Evolutionary conservation across 805 yeast species (phyloP).

Genomic region (Lachancea dasiensis): DNA sequence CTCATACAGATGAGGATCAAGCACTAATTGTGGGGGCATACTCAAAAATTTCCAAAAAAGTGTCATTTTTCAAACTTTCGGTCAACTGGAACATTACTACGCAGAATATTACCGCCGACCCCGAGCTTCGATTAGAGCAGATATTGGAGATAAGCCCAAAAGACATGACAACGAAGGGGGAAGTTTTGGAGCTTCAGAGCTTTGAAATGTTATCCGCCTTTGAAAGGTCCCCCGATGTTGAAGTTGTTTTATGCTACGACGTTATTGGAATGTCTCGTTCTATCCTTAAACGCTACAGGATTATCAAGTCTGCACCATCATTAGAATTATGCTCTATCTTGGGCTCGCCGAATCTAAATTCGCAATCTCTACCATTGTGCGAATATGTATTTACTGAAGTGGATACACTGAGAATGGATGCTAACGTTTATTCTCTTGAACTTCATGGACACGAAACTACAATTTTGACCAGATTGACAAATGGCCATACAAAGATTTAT

Average conservation of each 20-base stretch:
- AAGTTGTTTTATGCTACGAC: slow-evolving; percentile 24
- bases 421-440: background rate
- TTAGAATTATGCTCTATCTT: slow-evolving; percentile 16
- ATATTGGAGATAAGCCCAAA: slow-evolving; percentile 23
- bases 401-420: slow-evolving; percentile 6
- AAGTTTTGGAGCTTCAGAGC: slow-evolving; percentile 19
- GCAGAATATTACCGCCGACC: slow-evolving; percentile 26
- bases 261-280: slow-evolving; percentile 20
- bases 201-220: slow-evolving; percentile 25
- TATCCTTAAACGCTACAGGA: slow-evolving; percentile 22
- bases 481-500: slow-evolving; percentile 12
- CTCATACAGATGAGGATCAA: slow-evolving; percentile 31
- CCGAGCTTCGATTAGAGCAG: slow-evolving; percentile 25
- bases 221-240: slow-evolving; percentile 27
- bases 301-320: slow-evolving; percentile 20
- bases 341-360: slow-evolving; percentile 9
- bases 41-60: slow-evolving; percentile 21
- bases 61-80: slow-evolving; percentile 27
- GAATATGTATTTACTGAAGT: slow-evolving; percentile 7
- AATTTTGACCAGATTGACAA: slow-evolving; percentile 7
- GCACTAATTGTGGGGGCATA: slow-evolving; percentile 27
- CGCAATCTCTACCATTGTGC: slow-evolving; percentile 12
- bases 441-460: background rate
- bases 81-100: slow-evolving; percentile 31
- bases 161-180: slow-evolving; percentile 20